Percentiles rank a stretch among this genome's conserved stretches.
Conservation (phyloP, 129 eudicot species). For the Flaveria robusta region DNA sequence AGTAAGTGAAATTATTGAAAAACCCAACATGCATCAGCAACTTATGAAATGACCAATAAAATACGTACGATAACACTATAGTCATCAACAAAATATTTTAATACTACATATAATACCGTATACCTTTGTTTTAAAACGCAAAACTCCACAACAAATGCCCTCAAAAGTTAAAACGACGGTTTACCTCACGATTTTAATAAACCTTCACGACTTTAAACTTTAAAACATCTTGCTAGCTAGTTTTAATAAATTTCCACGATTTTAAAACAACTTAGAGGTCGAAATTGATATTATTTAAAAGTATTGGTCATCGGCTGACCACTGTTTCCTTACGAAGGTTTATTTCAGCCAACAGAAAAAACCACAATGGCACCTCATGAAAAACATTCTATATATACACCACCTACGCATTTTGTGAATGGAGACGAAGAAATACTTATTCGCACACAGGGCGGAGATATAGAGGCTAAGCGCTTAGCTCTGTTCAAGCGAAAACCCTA, state of each 20-base stretch:
- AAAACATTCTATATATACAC: constrained; percentile 25
- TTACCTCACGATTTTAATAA: no score
- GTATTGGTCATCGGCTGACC: background rate
- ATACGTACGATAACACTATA: no score
- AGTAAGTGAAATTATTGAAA: no score
- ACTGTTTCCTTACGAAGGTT: background rate
- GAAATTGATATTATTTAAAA: background rate
- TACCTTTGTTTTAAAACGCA: background rate
- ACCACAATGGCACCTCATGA: constrained; percentile 13
- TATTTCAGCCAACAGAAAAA: background rate
- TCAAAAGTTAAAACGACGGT: no score
- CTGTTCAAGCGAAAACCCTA: constrained; percentile 21
- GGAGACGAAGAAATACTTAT: constrained; percentile 24
- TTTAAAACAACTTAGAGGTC: background rate
- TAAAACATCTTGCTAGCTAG: background rate
- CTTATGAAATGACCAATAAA: no score
- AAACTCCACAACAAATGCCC: background rate
- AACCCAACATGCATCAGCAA: no score
- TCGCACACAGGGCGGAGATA: constrained; percentile 21
- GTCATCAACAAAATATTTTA: no score
- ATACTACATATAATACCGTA: background rate
- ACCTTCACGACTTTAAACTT: no score
- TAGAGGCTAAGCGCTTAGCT: background rate
- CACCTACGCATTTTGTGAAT: constrained; percentile 17
- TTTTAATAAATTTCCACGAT: background rate